A percentile compares a stretch with the other conserved stretches of the same genome.
phyloP scores from a whole-genome alignment of 2,329 filamentous ascomycete species.

The Ceratocystis huliohia region DNA sequence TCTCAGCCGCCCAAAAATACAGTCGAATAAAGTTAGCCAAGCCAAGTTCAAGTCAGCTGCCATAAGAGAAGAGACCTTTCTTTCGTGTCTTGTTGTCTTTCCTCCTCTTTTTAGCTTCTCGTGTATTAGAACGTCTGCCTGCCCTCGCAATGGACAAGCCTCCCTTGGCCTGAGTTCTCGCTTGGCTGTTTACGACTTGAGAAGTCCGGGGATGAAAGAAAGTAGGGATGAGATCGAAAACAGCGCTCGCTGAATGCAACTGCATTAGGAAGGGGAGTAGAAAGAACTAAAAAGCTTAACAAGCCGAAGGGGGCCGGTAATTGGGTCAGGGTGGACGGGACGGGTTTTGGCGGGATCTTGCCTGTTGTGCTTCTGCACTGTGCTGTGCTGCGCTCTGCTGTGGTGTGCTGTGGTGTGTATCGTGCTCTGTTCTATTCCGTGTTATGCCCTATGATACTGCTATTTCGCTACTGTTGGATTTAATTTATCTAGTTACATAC shows the following conservation, averaged over 20 bases:
- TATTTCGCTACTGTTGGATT: neutral
- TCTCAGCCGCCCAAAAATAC: neutral
- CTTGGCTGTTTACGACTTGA: neutral
- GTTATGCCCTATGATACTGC: too few relatives aligned
- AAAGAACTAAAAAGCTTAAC: neutral
- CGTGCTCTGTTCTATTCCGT: too few relatives aligned
- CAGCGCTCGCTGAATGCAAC: constrained; percentile 2
- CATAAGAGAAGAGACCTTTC: neutral
- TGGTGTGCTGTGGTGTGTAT: too few relatives aligned
- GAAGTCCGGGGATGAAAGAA: constrained; percentile 1
- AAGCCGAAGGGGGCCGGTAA: neutral
- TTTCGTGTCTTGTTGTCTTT: neutral
- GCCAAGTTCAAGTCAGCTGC: neutral
- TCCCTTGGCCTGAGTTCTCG: neutral
- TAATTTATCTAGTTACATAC: neutral
- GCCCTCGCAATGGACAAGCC: neutral
- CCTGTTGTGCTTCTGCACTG: neutral
- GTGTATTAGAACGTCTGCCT: too few relatives aligned
- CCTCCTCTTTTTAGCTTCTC: neutral
- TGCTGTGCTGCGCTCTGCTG: too few relatives aligned
- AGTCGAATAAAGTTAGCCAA: neutral
- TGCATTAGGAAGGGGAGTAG: neutral
- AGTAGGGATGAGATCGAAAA: constrained; percentile 6
- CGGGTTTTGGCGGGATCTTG: neutral
- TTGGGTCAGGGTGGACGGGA: neutral